Evolutionary conservation across 805 yeast genomes (phyloP).

Genomic region (Metschnikowia gelsemii): DNA sequence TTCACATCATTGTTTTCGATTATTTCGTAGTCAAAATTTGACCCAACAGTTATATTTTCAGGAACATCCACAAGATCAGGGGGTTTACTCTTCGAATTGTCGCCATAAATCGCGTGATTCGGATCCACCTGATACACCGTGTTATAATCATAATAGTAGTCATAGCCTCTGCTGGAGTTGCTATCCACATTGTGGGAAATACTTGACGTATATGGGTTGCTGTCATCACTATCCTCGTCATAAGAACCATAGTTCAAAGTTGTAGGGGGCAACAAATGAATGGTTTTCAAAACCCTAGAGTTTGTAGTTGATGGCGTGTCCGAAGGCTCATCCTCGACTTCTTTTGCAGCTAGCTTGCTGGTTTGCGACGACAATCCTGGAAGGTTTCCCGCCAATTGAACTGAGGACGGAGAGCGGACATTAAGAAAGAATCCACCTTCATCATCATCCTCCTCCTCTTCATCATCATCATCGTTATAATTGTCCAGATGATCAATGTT

Average conservation of each 20-base stretch:
- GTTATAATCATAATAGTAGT: slow-evolving; percentile 77
- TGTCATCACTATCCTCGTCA: slow-evolving; percentile 62
- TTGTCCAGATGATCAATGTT: slow-evolving; percentile 19
- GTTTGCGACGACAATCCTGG: slow-evolving; percentile 19
- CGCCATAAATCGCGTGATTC: slow-evolving; percentile 39
- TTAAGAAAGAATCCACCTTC: slow-evolving; percentile 70
- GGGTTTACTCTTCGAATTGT: slow-evolving; percentile 24
- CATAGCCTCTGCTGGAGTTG: slow-evolving; percentile 62
- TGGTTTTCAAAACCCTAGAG: slow-evolving; percentile 48
- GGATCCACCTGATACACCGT: slow-evolving; percentile 64
- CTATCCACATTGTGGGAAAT: slow-evolving; percentile 73
- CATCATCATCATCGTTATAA: slow-evolving; percentile 30
- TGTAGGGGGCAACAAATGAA: slow-evolving; percentile 83
- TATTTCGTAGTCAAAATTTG: slow-evolving; percentile 39
- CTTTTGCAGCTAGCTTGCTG: slow-evolving; percentile 9
- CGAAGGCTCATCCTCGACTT: slow-evolving; percentile 21
- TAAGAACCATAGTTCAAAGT: slow-evolving; percentile 73
- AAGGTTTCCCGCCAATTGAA: slow-evolving; percentile 21
- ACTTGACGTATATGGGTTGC: slow-evolving; percentile 48
- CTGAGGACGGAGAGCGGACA: slow-evolving; percentile 45
- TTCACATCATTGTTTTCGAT: slow-evolving; percentile 28
- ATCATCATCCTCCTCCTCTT: slow-evolving; percentile 51
- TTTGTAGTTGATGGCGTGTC: slow-evolving; percentile 32
- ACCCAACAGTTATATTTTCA: slow-evolving; percentile 43
- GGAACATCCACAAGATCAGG: slow-evolving; percentile 49